Evolutionary conservation across 2,329 filamentous ascomycete species (phyloP).

Genomic region (Neonectria punicea): DNA sequence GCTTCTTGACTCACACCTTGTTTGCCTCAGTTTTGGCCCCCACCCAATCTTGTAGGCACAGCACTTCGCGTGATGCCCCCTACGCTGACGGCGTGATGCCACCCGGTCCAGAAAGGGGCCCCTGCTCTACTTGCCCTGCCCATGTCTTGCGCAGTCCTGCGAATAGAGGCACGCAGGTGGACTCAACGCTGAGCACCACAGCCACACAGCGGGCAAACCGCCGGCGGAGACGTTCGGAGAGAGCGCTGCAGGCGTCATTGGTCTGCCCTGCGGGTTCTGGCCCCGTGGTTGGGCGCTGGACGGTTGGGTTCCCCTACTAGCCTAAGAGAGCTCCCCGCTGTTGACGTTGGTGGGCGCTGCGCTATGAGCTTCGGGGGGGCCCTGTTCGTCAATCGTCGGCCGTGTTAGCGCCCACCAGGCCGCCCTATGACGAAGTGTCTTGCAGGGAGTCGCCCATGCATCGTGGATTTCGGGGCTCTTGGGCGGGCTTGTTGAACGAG

Average conservation of each 20-base stretch:
- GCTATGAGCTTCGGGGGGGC: constrained; percentile 2
- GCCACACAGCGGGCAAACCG: constrained; percentile 34
- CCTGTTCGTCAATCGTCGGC: constrained; percentile 4
- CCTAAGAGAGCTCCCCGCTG: constrained; percentile 4
- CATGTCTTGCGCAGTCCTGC: not conserved
- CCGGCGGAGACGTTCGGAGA: constrained; percentile 17
- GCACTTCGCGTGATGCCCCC: not conserved
- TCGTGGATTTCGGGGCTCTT: not conserved
- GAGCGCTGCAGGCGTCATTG: constrained; percentile 31
- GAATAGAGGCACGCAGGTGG: constrained; percentile 5
- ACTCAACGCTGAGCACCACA: constrained; percentile 16
- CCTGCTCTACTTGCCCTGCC: not conserved
- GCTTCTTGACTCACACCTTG: constrained; percentile 8
- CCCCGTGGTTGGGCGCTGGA: constrained; percentile 11
- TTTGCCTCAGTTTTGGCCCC: constrained; percentile 16
- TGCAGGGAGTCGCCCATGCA: constrained; percentile 4
- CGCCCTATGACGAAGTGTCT: constrained; percentile 16
- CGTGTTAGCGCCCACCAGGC: constrained; percentile 5
- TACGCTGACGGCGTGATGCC: constrained; percentile 10
- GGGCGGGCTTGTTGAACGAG: constrained; percentile 1
- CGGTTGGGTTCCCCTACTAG: constrained; percentile 1
- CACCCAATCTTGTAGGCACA: constrained; percentile 9
- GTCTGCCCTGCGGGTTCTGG: constrained; percentile 33
- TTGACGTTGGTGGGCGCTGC: constrained; percentile 9
- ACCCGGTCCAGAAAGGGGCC: not conserved